A percentile compares a stretch with the other conserved stretches of the same genome.
phyloP scores from a whole-genome alignment of 192 early-diverging fungal genomes.

The Neocallimastix lanati region DNA sequence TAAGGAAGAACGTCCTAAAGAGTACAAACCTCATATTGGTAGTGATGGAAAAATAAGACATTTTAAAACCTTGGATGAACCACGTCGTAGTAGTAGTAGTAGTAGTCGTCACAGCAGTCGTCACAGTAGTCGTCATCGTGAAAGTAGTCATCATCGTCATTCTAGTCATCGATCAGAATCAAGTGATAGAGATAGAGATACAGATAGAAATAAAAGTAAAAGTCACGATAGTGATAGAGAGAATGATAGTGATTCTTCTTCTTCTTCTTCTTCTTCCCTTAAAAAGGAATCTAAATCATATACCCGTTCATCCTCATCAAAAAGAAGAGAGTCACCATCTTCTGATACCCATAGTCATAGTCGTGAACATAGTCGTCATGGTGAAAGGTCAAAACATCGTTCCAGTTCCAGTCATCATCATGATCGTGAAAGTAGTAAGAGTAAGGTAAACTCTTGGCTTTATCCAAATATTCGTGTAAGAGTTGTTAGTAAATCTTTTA shows the following conservation, averaged over 20 bases:
- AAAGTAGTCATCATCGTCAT: background rate
- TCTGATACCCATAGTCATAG: background rate
- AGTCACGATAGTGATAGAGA: too few relatives aligned
- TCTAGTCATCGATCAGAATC: background rate
- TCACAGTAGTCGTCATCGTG: background rate
- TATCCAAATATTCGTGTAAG: background rate
- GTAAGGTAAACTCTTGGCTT: background rate
- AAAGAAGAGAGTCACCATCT: too few relatives aligned
- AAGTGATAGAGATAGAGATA: background rate
- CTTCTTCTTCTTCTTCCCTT: background rate
- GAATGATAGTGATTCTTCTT: background rate
- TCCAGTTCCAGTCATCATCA: background rate
- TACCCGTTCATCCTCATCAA: background rate
- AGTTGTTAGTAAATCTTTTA: background rate
- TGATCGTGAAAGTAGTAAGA: background rate
- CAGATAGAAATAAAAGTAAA: background rate
- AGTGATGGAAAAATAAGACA: background rate
- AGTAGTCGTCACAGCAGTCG: background rate
- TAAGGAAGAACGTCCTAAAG: background rate
- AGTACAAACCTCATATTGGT: background rate
- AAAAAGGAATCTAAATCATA: background rate
- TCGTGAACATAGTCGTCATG: background rate
- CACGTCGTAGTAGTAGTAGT: too few relatives aligned
- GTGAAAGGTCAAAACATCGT: too few relatives aligned
- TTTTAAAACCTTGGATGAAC: background rate